Base-by-base conservation (phyloP, 805 yeast genomes). In the Candida railenensis region DNA sequence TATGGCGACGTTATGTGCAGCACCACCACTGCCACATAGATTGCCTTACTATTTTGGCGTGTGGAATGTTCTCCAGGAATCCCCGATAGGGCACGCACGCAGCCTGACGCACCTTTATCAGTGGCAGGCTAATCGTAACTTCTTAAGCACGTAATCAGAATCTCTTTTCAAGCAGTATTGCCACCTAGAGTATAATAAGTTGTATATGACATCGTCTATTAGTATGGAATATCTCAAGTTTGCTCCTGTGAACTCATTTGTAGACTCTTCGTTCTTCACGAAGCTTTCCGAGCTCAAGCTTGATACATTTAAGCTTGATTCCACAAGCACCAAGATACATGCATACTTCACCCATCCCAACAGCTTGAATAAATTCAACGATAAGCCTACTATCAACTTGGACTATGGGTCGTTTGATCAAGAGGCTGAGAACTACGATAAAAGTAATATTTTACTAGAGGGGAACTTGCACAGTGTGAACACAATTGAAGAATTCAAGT, bases 221-320 rank as follows among this genome's bases (percentile, higher is more conserved):
- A n/a, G n/a, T n/a, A 40, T 34, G 38, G 44, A 39, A 34, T 52
- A 38, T 12, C 51, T 62, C 19, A 73, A 66, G 44, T 80, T 71
- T 54, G 66, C 77, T 1, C 77, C 87, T 0, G 63, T 82, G 18
- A 82, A 79, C 47, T 84, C 96, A 2, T 87, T 86, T 61, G 83
- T 87, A 19, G 97, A 92, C 57, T 81, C 96, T 1, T 80, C 96
- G 0, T 94, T 94, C 63, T 94, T 92, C 69, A 83, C 85, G 37
- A 78, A 78, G 52, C 74, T 94, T 9, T 77, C 96, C 0, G 78
- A 81, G 40, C 63, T 82, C 53, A 94, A 94, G 59, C 74, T 94
- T 40, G 85, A 89, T 50, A 78, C 82, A 32, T 76, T 81, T 58
- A 87, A 85, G 59, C 74, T 92, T 19, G 84, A 82, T 54, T 69